A percentile compares a stretch with the other conserved stretches of the same genome.
Conservation (phyloP, 2,329 filamentous ascomycete species). For the Aspergillus sp. region DNA sequence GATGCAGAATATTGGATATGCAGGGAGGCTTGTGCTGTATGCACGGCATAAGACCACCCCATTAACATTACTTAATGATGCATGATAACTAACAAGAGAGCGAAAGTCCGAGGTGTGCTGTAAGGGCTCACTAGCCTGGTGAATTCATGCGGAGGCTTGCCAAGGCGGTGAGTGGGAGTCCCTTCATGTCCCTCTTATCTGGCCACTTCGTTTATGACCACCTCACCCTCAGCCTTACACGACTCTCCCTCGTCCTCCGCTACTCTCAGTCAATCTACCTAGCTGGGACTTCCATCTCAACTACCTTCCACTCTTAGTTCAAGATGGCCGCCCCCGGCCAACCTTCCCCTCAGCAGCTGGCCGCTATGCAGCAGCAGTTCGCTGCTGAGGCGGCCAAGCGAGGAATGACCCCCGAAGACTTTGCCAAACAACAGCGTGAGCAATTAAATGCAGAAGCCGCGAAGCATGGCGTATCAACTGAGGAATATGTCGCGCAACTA, state of each 20-base stretch:
- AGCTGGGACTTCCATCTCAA: neutral
- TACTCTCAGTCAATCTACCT: neutral
- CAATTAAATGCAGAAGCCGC: constrained; percentile 47
- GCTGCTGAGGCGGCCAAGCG: constrained; percentile 78
- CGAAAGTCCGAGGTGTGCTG: neutral
- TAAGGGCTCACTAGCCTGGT: neutral
- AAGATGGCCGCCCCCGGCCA: constrained; percentile 40
- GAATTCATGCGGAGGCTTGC: neutral
- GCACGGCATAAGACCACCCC: constrained; percentile 8
- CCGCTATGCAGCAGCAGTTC: constrained; percentile 78
- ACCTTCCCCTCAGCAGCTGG: constrained; percentile 81
- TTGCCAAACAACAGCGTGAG: constrained; percentile 63
- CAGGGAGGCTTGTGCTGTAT: neutral
- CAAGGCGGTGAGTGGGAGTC: constrained; percentile 18
- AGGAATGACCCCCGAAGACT: constrained; percentile 82
- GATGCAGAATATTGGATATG: constrained; percentile 6
- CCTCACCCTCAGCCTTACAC: neutral
- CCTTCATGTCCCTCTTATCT: constrained; percentile 18
- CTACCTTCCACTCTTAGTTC: neutral
- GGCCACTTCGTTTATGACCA: constrained; percentile 18
- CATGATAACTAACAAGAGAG: neutral
- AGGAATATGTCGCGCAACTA: constrained; percentile 48
- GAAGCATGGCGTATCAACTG: constrained; percentile 53
- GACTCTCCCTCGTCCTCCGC: neutral
- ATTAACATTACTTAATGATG: neutral